These are phyloP conservation scores for Umbellularia californica DNA, from an alignment of 164 flowering plant species.

Conservation along the genomic window DNA sequence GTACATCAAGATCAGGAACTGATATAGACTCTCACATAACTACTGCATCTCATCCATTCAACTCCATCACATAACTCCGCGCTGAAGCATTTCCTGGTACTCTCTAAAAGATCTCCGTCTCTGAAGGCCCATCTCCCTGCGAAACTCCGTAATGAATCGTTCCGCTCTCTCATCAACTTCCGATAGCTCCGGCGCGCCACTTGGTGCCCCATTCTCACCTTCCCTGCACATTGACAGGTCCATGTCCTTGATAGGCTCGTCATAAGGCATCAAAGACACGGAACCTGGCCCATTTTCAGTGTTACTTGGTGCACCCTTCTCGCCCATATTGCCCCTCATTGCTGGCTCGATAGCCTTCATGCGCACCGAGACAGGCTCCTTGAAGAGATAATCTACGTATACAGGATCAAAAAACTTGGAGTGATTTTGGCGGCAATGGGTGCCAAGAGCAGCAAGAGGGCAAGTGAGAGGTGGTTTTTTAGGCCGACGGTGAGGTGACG, in stretches of 20 bases:
- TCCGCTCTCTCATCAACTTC: conserved; percentile 72
- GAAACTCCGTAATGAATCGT: conserved; percentile 53
- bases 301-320: background rate
- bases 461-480: conserved; percentile 6
- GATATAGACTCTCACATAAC: background rate
- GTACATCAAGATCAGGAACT: background rate
- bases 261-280: background rate
- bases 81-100: conserved; percentile 31
- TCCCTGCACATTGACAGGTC: background rate
- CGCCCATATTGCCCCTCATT: background rate
- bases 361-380: conserved; percentile 9
- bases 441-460: background rate
- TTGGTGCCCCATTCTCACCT: background rate
- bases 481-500: conserved; percentile 1
- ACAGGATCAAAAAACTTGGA: conserved; percentile 27
- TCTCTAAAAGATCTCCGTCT: conserved; percentile 22
- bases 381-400: conserved; percentile 46
- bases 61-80: conserved; percentile 7
- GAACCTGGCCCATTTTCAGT: background rate
- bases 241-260: background rate
- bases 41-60: background rate
- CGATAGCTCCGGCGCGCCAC: conserved; percentile 24
- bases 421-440: conserved; percentile 1
- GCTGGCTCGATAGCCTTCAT: background rate
- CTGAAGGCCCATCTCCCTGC: conserved; percentile 52